These are phyloP conservation scores for Daldinia vernicosa DNA, from an alignment of 495 filamentous ascomycete species.

Conservation along the genomic window DNA sequence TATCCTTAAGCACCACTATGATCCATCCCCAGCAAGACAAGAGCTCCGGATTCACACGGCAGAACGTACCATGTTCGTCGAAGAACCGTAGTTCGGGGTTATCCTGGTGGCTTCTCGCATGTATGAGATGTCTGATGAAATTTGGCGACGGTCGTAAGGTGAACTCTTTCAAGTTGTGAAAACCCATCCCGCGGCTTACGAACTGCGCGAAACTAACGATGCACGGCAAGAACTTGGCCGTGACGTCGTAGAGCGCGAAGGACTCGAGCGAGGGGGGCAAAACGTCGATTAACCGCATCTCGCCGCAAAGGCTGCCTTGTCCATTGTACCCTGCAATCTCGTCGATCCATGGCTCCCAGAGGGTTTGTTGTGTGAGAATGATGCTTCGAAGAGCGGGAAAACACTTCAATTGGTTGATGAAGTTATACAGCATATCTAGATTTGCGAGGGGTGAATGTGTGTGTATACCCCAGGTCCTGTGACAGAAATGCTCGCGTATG, in stretches of 20 bases:
- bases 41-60: background rate
- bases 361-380: constrained; percentile 16
- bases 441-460: accelerated
- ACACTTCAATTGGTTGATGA: background rate
- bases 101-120: background rate
- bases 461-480: background rate
- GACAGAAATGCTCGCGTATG: background rate
- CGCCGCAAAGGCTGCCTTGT: background rate
- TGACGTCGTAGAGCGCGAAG: constrained; percentile 18
- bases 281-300: background rate
- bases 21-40: background rate
- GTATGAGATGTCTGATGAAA: background rate
- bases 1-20: background rate
- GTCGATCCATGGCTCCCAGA: constrained; percentile 3
- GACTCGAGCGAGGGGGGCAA: background rate
- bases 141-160: constrained; percentile 3
- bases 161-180: constrained; percentile 5
- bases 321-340: background rate
- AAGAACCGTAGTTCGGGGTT: background rate
- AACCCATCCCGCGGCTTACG: background rate
- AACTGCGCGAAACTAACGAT: background rate
- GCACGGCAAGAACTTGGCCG: constrained; percentile 2
- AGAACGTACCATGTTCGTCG: background rate
- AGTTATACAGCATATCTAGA: background rate
- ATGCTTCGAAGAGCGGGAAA: background rate